Evolutionary conservation across 345 rosid species (phyloP).

Genomic region (Murraya koenigii): DNA sequence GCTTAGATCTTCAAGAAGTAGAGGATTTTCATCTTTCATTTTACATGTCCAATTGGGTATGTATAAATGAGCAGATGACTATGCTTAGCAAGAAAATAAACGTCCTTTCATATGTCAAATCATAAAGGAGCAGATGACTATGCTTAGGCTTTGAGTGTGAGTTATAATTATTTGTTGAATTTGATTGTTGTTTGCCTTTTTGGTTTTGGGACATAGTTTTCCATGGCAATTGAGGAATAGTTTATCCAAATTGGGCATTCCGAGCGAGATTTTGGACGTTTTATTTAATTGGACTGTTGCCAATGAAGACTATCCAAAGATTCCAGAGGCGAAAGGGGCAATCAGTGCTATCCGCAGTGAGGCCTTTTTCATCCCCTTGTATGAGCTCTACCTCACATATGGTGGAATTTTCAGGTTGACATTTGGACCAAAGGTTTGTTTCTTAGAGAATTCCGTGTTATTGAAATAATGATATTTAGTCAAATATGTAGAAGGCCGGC

Average conservation of each 20-base stretch:
- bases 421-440: slow-evolving; percentile 92
- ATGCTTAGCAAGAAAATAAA: not conserved
- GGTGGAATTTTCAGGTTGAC: slow-evolving; percentile 92
- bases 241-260: slow-evolving; percentile 70
- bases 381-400: slow-evolving; percentile 85
- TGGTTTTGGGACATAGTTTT: slow-evolving; percentile 41
- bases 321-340: slow-evolving; percentile 84
- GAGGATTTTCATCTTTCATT: not conserved
- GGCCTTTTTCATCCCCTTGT: slow-evolving; percentile 88
- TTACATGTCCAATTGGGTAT: not conserved
- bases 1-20: not conserved
- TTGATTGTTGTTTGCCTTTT: not conserved
- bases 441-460: not conserved
- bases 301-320: slow-evolving; percentile 46
- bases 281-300: slow-evolving; percentile 56
- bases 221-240: slow-evolving; percentile 58
- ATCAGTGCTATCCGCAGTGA: slow-evolving; percentile 66
- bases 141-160: not conserved
- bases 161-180: not conserved
- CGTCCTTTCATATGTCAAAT: not conserved
- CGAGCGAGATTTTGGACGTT: slow-evolving; percentile 46
- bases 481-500: not conserved
- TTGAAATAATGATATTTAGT: not conserved
- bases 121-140: not conserved
- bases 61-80: not conserved